Base-by-base conservation (phyloP, 2,329 filamentous ascomycete genomes). In the Fusarium sp. region DNA sequence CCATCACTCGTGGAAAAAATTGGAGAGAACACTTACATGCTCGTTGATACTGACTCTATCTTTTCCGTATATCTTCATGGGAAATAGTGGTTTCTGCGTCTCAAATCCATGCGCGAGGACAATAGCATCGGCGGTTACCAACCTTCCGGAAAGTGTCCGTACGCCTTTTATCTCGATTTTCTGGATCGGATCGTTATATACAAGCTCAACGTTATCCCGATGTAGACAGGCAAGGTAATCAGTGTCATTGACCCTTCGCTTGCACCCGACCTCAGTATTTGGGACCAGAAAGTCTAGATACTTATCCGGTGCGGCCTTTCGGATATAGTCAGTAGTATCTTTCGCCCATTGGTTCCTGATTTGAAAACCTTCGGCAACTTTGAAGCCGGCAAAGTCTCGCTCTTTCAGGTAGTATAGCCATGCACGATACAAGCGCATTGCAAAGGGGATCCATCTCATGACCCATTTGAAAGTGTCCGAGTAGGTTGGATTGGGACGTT, bases 91-190 rank as follows among this genome's bases (percentile, higher is more conserved):
- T 56, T 84, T 83, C 57, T 84, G 83, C 3, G 86, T 87, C 50
- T 85, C 81, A 53, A 87, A 88, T 0, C 87, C 86, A 36, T 83
- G 87, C 0, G 86, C 87, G 6, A 87, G 80, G 14, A 88, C 77
- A 61, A 88, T 85, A 8, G 75, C 79, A 65, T 80, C 77, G 1
- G 78, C 77, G 3, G 56, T 8, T 79, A 79, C 44, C 5, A 71
- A 20, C n/a, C 63, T 66, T 2, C 77, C 74, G 0, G 75, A 77
- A 6, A 42, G 38, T 7, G 76, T 78, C 1, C 73, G 66, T 2
- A 78, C 64, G 1, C 76, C 73, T 13, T 51, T 48, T 8, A 50
- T 11, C 12, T 75, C 62, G 5, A 80, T 61, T 13, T 51, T 50
- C 1, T 72, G 14, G 6, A 79, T 66, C 0, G 74, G 63, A 6